Conservation (phyloP, 2,329 filamentous ascomycete genomes). For the Aspergillus sojae region DNA sequence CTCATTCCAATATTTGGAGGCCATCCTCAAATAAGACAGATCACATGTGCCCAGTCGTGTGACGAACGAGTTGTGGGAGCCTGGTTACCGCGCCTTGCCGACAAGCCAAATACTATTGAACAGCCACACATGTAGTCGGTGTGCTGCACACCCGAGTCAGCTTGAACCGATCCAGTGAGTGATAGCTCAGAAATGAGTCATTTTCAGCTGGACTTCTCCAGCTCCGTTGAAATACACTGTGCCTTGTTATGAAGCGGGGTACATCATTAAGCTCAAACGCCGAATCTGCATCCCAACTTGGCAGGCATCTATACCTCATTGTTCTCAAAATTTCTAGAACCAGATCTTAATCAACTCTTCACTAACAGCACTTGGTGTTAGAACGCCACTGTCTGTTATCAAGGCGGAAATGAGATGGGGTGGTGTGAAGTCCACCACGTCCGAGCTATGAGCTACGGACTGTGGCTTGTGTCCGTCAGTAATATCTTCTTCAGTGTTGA, state of each 20-base stretch:
- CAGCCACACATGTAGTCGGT: not conserved
- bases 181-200: not conserved
- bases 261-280: not conserved
- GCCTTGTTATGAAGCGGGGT: not conserved
- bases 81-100: not conserved
- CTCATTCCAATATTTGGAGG: not conserved
- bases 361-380: slow-evolving; percentile 66
- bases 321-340: slow-evolving; percentile 12
- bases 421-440: slow-evolving; percentile 55
- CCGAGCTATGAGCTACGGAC: slow-evolving; percentile 29
- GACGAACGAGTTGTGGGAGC: not conserved
- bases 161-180: not conserved
- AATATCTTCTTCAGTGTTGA: slow-evolving; percentile 60
- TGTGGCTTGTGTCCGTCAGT: slow-evolving; percentile 50
- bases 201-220: not conserved
- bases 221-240: not conserved
- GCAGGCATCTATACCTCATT: not conserved
- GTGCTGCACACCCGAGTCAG: not conserved
- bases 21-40: not conserved
- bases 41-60: not conserved
- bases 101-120: slow-evolving; percentile 5
- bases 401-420: slow-evolving; percentile 65
- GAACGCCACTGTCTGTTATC: slow-evolving; percentile 66
- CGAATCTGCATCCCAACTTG: not conserved
- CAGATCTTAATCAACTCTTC: slow-evolving; percentile 68